Evolutionary conservation across 1,139 yeast genomes (phyloP), one percentile per base, ranked within the genome.

Genomic region (Diutina neorugosa): DNA sequence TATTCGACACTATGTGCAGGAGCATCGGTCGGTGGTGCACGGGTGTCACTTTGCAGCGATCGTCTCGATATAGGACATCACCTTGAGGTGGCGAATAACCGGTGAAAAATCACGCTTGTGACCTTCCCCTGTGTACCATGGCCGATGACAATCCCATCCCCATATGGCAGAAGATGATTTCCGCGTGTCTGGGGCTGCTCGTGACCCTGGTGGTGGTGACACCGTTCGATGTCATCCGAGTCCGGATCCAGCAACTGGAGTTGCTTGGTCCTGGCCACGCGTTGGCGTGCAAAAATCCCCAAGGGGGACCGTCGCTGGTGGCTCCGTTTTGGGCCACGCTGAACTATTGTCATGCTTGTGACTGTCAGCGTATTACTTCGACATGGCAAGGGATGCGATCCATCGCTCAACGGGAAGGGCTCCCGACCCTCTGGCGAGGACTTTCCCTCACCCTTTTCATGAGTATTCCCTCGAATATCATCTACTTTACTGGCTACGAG

Each of bases 401-500:
- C 53, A 89, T 91, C 34, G 74, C 82, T 2, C 70, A 74, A 37
- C 73, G 78, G 49, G 98, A 93, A 66, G 98, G 98, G 0, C 42
- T 81, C 0, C 55, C 75, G 1, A 84, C 96, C 0, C 71, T 94
- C 20, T 93, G 97, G 95, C 71, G 98, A 52, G 98, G 98, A 0
- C 76, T 94, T 41, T 80, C 94, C 0, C 67, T 93, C 31, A 89
- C 96, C 0, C 69, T 93, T 31, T 58, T 89, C 21, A 94, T 93
- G 96, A 89, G 97, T 0, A 73, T 91, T 0, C 99, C 99, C 0
- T 80, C 97, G 1, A 93, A 91, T 62, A 87, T 93, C 55, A 93
- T 93, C 7, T 94, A 93, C 64, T 93, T 90, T 68, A 86, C 96
- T 2, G 96, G 98, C 0, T 93, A 93, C 64, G 99, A 93, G 61